These are phyloP conservation scores for Corrigiola litoralis DNA, from an alignment of 179 eudicot species.

Conservation along the genomic window DNA sequence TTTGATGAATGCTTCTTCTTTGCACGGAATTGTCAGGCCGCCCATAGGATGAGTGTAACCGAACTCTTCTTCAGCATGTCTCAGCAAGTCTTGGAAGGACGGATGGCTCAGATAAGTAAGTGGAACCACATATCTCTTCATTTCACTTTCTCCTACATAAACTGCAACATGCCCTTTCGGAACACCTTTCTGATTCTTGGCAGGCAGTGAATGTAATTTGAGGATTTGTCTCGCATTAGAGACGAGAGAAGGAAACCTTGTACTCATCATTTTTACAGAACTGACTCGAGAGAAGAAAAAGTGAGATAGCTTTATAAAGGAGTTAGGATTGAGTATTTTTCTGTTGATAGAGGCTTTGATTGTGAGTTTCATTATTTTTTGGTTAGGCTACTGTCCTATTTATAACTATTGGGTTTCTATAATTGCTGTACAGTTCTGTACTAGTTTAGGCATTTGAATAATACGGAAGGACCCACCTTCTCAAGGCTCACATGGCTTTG, in stretches of 20 bases:
- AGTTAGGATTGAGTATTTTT: neutral
- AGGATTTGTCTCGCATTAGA: conserved; percentile 30
- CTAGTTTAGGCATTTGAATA: conserved; percentile 5
- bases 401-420: conserved; percentile 7
- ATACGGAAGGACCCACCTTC: conserved; percentile 16
- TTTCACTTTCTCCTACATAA: conserved; percentile 39
- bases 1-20: conserved; percentile 34
- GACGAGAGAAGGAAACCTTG: conserved; percentile 28
- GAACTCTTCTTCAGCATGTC: conserved; percentile 25
- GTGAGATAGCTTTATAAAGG: neutral
- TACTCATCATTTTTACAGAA: conserved; percentile 23
- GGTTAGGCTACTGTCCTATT: neutral
- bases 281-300: neutral
- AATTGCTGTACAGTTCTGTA: neutral
- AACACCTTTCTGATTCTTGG: conserved; percentile 24
- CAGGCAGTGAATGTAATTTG: conserved; percentile 18
- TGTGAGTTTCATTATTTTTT: neutral
- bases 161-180: conserved; percentile 38
- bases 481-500: conserved; percentile 34
- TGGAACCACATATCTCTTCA: conserved; percentile 40
- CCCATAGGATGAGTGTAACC: conserved; percentile 48
- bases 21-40: conserved; percentile 45
- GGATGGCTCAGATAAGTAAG: conserved; percentile 38
- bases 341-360: neutral
- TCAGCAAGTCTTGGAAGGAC: conserved; percentile 34